Evolutionary conservation across 2,329 filamentous ascomycete genomes (phyloP), one percentile per base, ranked within the genome.

Genomic region (Colletotrichum sp.): DNA sequence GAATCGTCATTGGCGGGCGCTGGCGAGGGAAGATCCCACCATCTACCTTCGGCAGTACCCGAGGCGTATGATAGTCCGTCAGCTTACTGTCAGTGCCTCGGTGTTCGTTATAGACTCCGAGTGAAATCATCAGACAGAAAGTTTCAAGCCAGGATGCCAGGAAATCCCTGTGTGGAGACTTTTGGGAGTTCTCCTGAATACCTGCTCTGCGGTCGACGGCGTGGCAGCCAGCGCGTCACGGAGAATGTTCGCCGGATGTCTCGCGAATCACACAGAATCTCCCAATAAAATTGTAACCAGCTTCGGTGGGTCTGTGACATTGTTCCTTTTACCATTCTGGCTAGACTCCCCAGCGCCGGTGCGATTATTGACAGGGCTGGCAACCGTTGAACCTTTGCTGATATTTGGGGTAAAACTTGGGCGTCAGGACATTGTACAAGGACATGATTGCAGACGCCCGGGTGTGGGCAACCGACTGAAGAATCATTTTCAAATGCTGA

Each of bases 111-210:
- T 49, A 49, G 44, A 49, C 44, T 49, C 44, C n/a, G n/a, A 21
- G 44, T 49, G 10, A 12, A 49, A 49, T 49, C 44, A 49, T 49
- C 44, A 49, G 5, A 9, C 44, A 21, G 44, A 49, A 18, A 49
- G 18, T 21, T 49, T 49, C 5, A 13, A 21, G 44, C n/a, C 10
- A 49, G 4, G n/a, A 49, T 49, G 0, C 44, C n/a, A 21, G 18
- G 18, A 16, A 82, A 80, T 65, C 87, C 86, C 28, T 94, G 92
- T 92, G 86, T 89, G 0, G 88, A 87, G 0, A 89, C 93, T 0
- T 71, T 78, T 6, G 81, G 79, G 13, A 77, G 78, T 3, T 74
- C 80, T 82, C 71, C 86, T 88, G 84, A 88, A 87, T 77, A 79
- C 81, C 44, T 89, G 87, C 79, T 83, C 84, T 36, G 83, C 84